Conservation (phyloP, 441 rosid genomes). For the Populus hybrid region DNA sequence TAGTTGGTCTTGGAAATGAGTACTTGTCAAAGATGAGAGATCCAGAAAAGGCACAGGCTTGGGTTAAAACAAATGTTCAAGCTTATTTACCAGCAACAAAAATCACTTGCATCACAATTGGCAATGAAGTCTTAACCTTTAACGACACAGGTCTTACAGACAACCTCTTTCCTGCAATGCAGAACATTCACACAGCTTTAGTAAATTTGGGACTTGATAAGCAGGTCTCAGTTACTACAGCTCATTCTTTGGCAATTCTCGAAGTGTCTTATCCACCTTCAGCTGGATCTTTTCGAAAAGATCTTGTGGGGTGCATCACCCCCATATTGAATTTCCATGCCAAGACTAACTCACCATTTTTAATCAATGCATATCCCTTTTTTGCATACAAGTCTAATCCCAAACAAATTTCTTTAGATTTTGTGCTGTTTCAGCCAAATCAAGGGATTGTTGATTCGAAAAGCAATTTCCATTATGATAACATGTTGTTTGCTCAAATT, state of each 20-base stretch:
- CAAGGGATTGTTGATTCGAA: conserved; percentile 65
- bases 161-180: conserved; percentile 76
- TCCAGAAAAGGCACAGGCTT: conserved; percentile 48
- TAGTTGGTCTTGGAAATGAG: conserved; percentile 79
- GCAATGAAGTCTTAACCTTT: conserved; percentile 78
- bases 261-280: conserved; percentile 87
- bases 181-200: conserved; percentile 65
- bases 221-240: conserved; percentile 70
- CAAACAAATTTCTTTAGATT: conserved; percentile 65
- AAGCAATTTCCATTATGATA: conserved; percentile 68
- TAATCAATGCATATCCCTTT: conserved; percentile 88
- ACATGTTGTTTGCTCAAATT: conserved; percentile 88
- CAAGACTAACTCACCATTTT: conserved; percentile 66
- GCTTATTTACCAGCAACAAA: conserved; percentile 74
- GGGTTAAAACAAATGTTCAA: conserved; percentile 75
- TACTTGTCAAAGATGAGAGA: conserved; percentile 58
- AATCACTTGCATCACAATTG: conserved; percentile 71
- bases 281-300: conserved; percentile 66
- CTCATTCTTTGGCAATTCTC: conserved; percentile 82
- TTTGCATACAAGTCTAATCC: conserved; percentile 88
- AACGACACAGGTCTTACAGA: conserved; percentile 58
- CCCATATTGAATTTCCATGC: conserved; percentile 62
- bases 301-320: conserved; percentile 46
- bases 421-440: conserved; percentile 71
- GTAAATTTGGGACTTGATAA: conserved; percentile 57